Evolutionary conservation across 352 stramenopile genomes (phyloP).

Genomic region (Pythium angustatum): DNA sequence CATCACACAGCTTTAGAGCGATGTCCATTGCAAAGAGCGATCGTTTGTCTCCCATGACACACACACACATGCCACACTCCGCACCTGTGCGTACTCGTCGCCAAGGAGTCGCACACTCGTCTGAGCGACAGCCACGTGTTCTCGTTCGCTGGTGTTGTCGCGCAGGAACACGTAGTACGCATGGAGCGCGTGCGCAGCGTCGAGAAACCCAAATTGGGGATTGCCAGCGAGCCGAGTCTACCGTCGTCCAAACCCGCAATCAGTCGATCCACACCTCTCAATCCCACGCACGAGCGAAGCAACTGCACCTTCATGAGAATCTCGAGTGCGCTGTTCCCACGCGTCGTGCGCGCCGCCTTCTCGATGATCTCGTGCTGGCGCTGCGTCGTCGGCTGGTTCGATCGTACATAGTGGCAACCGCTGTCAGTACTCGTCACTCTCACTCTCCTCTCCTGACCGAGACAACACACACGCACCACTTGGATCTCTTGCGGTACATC

Average conservation of each 20-base stretch:
- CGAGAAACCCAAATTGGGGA: conserved; percentile 14
- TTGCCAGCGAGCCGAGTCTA: conserved; percentile 8
- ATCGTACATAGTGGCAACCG: not conserved
- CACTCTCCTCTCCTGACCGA: not conserved
- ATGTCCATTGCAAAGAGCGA: no score
- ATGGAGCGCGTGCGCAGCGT: conserved; percentile 7
- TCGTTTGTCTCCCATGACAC: no score
- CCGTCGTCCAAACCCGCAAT: not conserved
- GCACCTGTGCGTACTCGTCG: conserved; percentile 11
- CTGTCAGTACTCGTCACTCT: not conserved
- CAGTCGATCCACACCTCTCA: not conserved
- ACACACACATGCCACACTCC: not conserved
- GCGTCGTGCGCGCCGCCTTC: conserved; percentile 12
- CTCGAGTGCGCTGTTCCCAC: conserved; percentile 15
- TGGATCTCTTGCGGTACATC: not conserved
- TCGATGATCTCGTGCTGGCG: conserved; percentile 12
- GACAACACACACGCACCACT: conserved; percentile 1
- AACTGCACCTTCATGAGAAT: conserved; percentile 20
- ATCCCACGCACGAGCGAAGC: not conserved
- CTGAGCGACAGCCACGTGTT: not conserved
- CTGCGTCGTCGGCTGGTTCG: conserved; percentile 6
- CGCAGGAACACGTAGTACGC: conserved; percentile 16
- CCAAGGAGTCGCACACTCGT: conserved; percentile 6
- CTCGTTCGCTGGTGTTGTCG: not conserved
- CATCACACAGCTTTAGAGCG: no score